These are phyloP conservation scores for Multifurca ochricompacta DNA, from an alignment of 768 basidiomycete species.

Conservation along the genomic window DNA sequence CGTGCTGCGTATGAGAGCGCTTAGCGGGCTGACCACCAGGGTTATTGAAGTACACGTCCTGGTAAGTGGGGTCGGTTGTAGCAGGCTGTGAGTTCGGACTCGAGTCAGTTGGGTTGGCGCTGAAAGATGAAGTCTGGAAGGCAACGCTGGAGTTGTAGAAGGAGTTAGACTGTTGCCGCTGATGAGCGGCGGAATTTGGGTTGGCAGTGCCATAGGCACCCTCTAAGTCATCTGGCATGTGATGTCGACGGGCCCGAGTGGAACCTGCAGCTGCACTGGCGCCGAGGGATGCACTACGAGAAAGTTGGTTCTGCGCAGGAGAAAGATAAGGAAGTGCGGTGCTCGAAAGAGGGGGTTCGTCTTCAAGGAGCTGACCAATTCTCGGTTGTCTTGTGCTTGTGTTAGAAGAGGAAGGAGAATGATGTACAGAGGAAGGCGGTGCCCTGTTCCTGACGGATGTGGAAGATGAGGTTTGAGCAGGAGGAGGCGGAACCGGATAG, in stretches of 20 bases:
- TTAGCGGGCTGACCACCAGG: conserved; percentile 43
- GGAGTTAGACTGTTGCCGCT: conserved; percentile 30
- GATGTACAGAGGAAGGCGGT: conserved; percentile 46
- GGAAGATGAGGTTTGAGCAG: conserved; percentile 36
- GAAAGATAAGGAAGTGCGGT: conserved; percentile 44
- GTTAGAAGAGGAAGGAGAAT: conserved; percentile 34
- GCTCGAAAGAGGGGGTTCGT: conserved; percentile 37
- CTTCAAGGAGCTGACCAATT: conserved; percentile 58
- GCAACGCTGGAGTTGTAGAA: conserved; percentile 53
- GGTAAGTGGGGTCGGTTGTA: conserved; percentile 35
- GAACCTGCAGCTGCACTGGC: conserved; percentile 33
- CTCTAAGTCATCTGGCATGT: conserved; percentile 63
- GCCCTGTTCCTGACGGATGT: conserved; percentile 31
- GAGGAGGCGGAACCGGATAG: conserved; percentile 40
- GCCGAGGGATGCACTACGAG: conserved; percentile 60
- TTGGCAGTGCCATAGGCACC: conserved; percentile 38
- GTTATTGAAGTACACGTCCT: conserved; percentile 57
- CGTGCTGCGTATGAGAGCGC: conserved; percentile 47
- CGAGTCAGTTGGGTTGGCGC: conserved; percentile 24
- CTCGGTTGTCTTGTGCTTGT: conserved; percentile 50
- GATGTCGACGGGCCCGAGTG: conserved; percentile 53
- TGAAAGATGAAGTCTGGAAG: conserved; percentile 46
- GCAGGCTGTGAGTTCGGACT: conserved; percentile 29
- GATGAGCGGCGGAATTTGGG: conserved; percentile 33
- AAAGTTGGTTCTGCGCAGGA: conserved; percentile 44